A percentile compares a stretch with the other conserved stretches of the same genome.
Evolutionary conservation across 495 filamentous ascomycete genomes (phyloP).

Genomic region (Penicillium atrosanguineum): DNA sequence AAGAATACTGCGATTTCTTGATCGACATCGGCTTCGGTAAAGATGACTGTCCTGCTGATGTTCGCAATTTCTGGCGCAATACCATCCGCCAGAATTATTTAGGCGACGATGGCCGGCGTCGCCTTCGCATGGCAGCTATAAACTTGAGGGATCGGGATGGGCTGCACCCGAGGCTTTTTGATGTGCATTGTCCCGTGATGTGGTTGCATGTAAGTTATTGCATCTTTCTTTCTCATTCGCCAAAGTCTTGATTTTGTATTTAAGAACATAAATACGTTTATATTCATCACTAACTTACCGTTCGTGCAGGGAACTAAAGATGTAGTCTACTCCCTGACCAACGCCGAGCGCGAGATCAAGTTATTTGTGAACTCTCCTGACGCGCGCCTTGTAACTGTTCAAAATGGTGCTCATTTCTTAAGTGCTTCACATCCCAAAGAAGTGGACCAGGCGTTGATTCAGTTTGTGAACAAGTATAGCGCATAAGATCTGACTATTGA

Average conservation of each 20-base stretch:
- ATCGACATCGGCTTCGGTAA: conserved; percentile 51
- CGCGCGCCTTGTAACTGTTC: conserved; percentile 45
- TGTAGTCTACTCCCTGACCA: conserved; percentile 43
- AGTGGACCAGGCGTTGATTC: conserved; percentile 8
- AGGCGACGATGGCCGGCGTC: conserved; percentile 57
- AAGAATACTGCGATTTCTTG: conserved; percentile 53
- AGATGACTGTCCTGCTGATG: conserved; percentile 33
- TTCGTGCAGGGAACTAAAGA: conserved; percentile 50
- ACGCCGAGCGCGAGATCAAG: conserved; percentile 56
- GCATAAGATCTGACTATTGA: background rate
- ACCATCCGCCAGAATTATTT: conserved; percentile 53
- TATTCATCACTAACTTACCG: background rate
- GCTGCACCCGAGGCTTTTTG: conserved; percentile 48
- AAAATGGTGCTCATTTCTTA: conserved; percentile 58
- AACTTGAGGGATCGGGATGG: conserved; percentile 57
- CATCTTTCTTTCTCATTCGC: background rate
- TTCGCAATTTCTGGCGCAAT: conserved; percentile 49
- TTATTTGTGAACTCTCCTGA: conserved; percentile 54
- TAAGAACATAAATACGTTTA: too few species aligned
- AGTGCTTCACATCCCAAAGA: conserved; percentile 37
- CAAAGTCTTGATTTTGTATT: background rate
- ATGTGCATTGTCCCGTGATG: conserved; percentile 58
- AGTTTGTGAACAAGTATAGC: conserved; percentile 11
- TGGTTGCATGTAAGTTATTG: conserved; percentile 57
- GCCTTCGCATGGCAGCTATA: conserved; percentile 54